These are phyloP conservation scores for Hibiscus tridactylites DNA, from an alignment of 345 rosid genomes.

Conservation along the genomic window DNA sequence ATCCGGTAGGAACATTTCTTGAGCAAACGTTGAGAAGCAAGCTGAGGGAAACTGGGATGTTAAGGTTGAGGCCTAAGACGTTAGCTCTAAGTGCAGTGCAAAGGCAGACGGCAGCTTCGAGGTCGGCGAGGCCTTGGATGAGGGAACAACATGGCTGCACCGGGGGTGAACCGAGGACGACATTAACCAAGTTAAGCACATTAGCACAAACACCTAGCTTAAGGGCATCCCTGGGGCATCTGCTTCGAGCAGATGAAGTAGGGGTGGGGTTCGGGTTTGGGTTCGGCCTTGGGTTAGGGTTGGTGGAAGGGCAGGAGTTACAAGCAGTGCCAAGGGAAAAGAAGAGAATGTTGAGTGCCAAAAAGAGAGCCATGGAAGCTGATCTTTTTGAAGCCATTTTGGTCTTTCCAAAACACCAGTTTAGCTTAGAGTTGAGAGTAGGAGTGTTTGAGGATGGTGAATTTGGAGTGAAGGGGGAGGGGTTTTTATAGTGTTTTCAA, in stretches of 20 bases:
- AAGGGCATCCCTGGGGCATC: constrained; percentile 45
- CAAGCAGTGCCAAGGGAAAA: too few species aligned
- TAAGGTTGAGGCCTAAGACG: constrained; percentile 40
- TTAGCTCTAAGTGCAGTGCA: constrained; percentile 54
- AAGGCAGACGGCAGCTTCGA: constrained; percentile 62
- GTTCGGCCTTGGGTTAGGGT: too few species aligned
- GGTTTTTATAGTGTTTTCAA: too few species aligned
- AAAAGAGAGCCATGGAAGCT: too few species aligned
- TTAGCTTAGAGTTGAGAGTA: too few species aligned
- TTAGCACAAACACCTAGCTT: constrained; percentile 47
- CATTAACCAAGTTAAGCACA: constrained; percentile 25
- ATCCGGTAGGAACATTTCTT: constrained; percentile 38
- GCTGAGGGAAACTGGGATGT: constrained; percentile 45
- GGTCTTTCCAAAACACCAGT: too few species aligned
- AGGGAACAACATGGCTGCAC: constrained; percentile 45
- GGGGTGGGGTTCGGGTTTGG: constrained; percentile 21
- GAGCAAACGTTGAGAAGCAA: constrained; percentile 49
- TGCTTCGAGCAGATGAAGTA: constrained; percentile 5
- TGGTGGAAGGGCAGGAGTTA: too few species aligned
- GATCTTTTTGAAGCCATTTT: too few species aligned
- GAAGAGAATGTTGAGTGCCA: too few species aligned
- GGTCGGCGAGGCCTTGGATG: constrained; percentile 37
- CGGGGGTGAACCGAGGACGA: constrained; percentile 32
- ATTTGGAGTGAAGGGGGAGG: too few species aligned
- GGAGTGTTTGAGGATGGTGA: too few species aligned